These are phyloP conservation scores for Coprinopsis sp. DNA, from an alignment of 768 basidiomycete genomes.

Conservation along the genomic window DNA sequence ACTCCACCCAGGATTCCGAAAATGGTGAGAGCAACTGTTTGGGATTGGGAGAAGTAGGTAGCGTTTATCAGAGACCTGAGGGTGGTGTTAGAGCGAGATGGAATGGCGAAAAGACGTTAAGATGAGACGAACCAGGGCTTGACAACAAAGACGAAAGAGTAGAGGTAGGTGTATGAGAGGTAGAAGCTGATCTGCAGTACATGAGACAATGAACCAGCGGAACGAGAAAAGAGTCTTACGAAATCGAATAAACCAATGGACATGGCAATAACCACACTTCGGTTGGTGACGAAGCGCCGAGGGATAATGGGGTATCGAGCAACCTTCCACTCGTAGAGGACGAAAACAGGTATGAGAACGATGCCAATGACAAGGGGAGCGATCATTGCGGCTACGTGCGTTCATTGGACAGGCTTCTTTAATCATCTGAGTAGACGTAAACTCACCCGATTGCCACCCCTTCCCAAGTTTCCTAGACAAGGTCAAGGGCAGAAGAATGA, in stretches of 20 bases:
- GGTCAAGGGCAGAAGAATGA: slow-evolving; percentile 55
- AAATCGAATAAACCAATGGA: slow-evolving; percentile 64
- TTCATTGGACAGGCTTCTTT: not conserved
- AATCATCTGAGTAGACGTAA: not conserved
- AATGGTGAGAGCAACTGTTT: slow-evolving; percentile 56
- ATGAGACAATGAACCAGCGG: not conserved
- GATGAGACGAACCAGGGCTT: slow-evolving; percentile 37
- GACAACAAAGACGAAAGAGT: slow-evolving; percentile 56
- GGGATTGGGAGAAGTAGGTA: slow-evolving; percentile 62
- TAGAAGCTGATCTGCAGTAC: slow-evolving; percentile 50
- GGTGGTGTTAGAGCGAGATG: slow-evolving; percentile 8
- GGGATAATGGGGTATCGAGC: slow-evolving; percentile 60
- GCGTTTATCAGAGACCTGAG: slow-evolving; percentile 48
- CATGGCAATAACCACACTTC: slow-evolving; percentile 53
- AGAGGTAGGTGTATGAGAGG: slow-evolving; percentile 70
- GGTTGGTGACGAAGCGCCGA: slow-evolving; percentile 51
- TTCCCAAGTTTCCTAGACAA: slow-evolving; percentile 35
- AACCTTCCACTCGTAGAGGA: slow-evolving; percentile 44
- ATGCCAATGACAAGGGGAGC: slow-evolving; percentile 47
- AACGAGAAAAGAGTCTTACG: slow-evolving; percentile 26
- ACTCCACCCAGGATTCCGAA: slow-evolving; percentile 60
- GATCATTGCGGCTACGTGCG: slow-evolving; percentile 44
- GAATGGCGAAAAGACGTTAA: not conserved
- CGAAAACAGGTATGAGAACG: slow-evolving; percentile 37
- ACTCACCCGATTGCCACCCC: slow-evolving; percentile 44